A percentile compares a stretch with the other conserved stretches of the same genome.
These are phyloP conservation scores for Parathielavia appendiculata DNA, from an alignment of 495 filamentous ascomycete genomes.

Conservation along the genomic window DNA sequence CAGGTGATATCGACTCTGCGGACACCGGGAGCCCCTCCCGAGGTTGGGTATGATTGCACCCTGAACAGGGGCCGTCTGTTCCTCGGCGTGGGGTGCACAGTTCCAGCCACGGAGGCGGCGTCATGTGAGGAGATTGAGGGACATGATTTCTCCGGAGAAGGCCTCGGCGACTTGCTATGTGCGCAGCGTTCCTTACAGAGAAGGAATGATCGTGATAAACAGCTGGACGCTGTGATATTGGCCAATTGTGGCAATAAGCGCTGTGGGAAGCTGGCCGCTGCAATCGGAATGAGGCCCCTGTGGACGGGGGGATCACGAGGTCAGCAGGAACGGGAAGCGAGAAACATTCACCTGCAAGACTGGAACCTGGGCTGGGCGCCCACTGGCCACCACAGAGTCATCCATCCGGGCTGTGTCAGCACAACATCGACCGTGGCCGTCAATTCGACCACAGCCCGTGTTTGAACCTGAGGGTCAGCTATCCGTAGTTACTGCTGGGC, in stretches of 20 bases:
- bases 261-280: constrained; percentile 20
- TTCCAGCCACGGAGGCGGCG: not conserved
- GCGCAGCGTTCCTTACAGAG: not conserved
- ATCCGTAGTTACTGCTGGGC: too few species aligned
- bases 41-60: constrained; percentile 6
- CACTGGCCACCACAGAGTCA: constrained; percentile 24
- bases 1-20: constrained; percentile 2
- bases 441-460: constrained; percentile 29
- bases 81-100: constrained; percentile 14
- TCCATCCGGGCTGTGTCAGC: constrained; percentile 30
- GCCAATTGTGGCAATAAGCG: not conserved
- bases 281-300: constrained; percentile 24
- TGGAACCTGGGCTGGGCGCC: not conserved
- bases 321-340: constrained; percentile 24
- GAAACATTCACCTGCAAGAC: constrained; percentile 10
- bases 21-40: constrained; percentile 5
- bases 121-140: not conserved
- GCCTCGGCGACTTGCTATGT: not conserved
- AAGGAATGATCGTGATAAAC: not conserved
- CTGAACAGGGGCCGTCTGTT: not conserved
- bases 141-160: not conserved
- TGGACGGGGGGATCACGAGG: constrained; percentile 32
- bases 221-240: constrained; percentile 16
- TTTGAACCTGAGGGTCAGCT: not conserved
- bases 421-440: constrained; percentile 21